Evolutionary conservation across 2,329 filamentous ascomycete species (phyloP), one percentile per base, ranked within the genome.

Genomic region (Monilinia polystroma): DNA sequence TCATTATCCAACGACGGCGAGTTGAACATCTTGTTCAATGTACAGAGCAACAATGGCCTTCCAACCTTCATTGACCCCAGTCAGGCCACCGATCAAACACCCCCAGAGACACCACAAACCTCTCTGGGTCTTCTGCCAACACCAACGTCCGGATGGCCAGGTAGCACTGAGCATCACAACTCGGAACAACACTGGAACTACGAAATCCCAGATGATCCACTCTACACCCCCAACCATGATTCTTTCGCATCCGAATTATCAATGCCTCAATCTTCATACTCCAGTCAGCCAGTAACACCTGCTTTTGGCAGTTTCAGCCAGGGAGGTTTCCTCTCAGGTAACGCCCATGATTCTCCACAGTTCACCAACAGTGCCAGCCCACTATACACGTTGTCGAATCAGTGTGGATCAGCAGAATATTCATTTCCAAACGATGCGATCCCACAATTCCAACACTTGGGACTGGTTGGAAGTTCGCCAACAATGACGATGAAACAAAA

Each of bases 271-370:
- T 71, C 73, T 41, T 68, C 68, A 4, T 75, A 72, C 53, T 43
- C 72, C 45, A 75, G 74, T 63, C 75, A 76, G 53, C 75, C 75
- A 20, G 73, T 73, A 2, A 75, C 75, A 12, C 75, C 75, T 18
- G 75, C 72, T 18, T 76, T 75, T 63, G 73, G 72, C 8, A 70
- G 70, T 18, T 75, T 74, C 67, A 72, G 71, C 41, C 70, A 69
- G 1, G 71, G 70, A 41, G 70, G 70, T 57, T 67, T 72, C 49
- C 72, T 72, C 55, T 23, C 32, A 12, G 14, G 58, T 11, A 60
- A 51, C 32, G 69, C 64, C 11, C 66, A 73, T 23, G 70, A 72
- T 47, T 73, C 69, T 1, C 72, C 73, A 29, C 71, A 68, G 10
- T 73, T 70, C 65, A 71, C 71, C 54, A 68, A 69, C 54, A 68